phyloP scores from a whole-genome alignment of 1,139 yeast species.

The Diutina sp. region DNA sequence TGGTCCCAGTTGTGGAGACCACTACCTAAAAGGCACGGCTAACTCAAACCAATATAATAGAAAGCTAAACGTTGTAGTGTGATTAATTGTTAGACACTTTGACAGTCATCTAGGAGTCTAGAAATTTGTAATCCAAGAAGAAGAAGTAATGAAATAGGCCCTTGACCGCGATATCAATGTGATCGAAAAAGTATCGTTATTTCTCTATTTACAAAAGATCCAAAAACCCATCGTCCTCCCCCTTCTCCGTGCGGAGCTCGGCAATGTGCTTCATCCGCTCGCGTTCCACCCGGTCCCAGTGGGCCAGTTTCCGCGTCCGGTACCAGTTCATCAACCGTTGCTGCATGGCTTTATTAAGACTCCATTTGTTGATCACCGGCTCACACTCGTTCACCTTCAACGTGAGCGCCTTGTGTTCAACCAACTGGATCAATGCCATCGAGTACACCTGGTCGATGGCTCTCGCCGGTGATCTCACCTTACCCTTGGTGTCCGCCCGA shows the following conservation, averaged over 20 bases:
- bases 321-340: background rate
- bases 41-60: too few relatives aligned
- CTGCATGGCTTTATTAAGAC: background rate
- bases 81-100: too few relatives aligned
- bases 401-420: background rate
- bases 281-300: background rate
- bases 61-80: too few relatives aligned
- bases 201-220: background rate
- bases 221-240: background rate
- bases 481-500: background rate
- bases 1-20: background rate
- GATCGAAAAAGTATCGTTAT: background rate
- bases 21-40: too few relatives aligned
- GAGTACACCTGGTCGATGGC: background rate
- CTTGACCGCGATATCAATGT: too few relatives aligned
- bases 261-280: background rate
- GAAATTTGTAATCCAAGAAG: too few relatives aligned
- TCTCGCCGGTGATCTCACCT: background rate
- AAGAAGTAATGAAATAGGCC: too few relatives aligned
- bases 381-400: background rate
- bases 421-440: slow-evolving; percentile 2
- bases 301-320: background rate
- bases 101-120: too few relatives aligned
- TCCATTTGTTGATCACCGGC: background rate
- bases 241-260: background rate